phyloP scores from a whole-genome alignment of 495 filamentous ascomycete genomes.

The Penicillium ucsense region DNA sequence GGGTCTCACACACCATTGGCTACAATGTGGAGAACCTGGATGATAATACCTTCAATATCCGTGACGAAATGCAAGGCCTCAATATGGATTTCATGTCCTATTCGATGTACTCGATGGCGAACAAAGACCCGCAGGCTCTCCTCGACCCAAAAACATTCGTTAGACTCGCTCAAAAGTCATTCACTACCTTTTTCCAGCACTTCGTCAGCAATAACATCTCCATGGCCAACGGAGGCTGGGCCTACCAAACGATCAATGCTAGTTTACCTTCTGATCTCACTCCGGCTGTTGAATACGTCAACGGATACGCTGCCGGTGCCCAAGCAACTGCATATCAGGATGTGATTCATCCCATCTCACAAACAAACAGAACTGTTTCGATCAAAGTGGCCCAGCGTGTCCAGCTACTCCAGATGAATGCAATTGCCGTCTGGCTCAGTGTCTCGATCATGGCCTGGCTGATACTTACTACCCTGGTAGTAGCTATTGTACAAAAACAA shows the following conservation, averaged over 20 bases:
- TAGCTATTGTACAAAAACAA: constrained; percentile 11
- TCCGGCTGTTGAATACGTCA: constrained; percentile 3
- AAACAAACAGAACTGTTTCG: constrained; percentile 11
- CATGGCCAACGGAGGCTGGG: constrained; percentile 15
- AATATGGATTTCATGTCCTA: constrained; percentile 36
- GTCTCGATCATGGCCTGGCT: constrained; percentile 26
- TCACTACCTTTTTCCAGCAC: constrained; percentile 29
- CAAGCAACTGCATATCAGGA: constrained; percentile 8
- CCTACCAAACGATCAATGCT: constrained; percentile 22
- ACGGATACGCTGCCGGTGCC: neutral
- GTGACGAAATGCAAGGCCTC: constrained; percentile 19
- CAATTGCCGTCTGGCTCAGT: constrained; percentile 25
- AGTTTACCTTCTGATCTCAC: constrained; percentile 10
- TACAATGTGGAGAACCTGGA: constrained; percentile 14
- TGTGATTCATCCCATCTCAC: constrained; percentile 11
- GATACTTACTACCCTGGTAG: constrained; percentile 15
- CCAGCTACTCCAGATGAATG: constrained; percentile 21
- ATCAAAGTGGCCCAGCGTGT: constrained; percentile 12
- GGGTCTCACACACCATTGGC: constrained; percentile 1
- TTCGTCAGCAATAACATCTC: constrained; percentile 21
- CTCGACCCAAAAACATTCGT: constrained; percentile 12
- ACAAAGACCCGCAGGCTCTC: constrained; percentile 17
- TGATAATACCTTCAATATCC: constrained; percentile 31
- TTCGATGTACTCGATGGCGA: constrained; percentile 20
- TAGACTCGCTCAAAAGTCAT: constrained; percentile 17